Conservation (phyloP, 176 grass and related monocot genomes). For the Coix lacrymajobi region DNA sequence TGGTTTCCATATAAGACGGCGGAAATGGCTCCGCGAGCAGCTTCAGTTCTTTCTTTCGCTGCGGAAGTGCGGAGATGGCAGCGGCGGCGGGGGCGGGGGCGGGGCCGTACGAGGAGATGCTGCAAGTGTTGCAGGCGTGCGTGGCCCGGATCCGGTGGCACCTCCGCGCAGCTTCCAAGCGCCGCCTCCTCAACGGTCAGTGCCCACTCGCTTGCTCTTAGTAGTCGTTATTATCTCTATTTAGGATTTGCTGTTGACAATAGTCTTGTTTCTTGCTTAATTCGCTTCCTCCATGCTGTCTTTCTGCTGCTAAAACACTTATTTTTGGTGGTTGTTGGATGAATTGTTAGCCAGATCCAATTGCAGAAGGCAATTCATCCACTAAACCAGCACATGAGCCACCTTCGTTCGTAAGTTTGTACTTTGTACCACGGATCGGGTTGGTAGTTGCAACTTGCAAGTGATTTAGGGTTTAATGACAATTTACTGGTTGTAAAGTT, state of each 20-base stretch:
- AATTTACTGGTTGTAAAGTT: not conserved
- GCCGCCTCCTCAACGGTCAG: constrained; percentile 57
- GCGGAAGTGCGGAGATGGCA: constrained; percentile 16
- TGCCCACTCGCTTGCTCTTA: not conserved
- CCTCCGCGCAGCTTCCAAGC: constrained; percentile 42
- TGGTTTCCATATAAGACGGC: not conserved
- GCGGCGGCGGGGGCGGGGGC: constrained; percentile 1
- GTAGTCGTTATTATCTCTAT: not conserved
- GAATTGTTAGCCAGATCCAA: not conserved
- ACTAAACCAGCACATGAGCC: no score
- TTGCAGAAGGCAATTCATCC: not conserved
- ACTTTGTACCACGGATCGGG: not conserved
- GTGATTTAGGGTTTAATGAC: not conserved
- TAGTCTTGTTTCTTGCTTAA: not conserved
- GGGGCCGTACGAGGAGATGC: constrained; percentile 45
- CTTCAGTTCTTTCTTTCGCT: not conserved
- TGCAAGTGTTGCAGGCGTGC: constrained; percentile 34
- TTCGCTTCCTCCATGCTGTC: not conserved
- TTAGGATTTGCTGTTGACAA: not conserved
- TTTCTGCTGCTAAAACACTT: not conserved
- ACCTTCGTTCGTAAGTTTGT: not conserved
- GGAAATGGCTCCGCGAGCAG: no score
- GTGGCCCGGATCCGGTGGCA: constrained; percentile 45
- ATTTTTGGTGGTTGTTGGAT: not conserved
- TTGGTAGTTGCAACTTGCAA: not conserved